Evolutionary conservation across 768 basidiomycete genomes (phyloP), one percentile per base, ranked within the genome.

Genomic region (Chalciporus sphaerocephalus): DNA sequence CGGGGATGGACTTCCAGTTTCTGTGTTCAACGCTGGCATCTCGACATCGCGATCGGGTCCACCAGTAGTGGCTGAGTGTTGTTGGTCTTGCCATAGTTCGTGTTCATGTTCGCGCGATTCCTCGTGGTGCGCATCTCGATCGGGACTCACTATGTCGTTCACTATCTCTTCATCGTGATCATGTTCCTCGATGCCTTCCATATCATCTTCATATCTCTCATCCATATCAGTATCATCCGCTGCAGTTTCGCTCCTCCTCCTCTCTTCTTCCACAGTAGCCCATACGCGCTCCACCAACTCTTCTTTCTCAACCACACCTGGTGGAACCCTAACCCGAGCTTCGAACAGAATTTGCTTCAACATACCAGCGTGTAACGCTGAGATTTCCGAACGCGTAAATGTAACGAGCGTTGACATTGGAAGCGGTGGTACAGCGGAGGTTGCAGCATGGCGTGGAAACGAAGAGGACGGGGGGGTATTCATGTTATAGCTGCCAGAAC

Each of bases 261-360:
- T 50, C 60, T 89, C 87, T 48, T 81, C 81, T 41, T 83, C 82
- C 15, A 91, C 66, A 18, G 36, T 65, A 13, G 64, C 68, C 44
- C 69, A 54, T 20, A 90, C 89, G 57, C 85, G 87, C 34, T 64
- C 72, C 12, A 92, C 87, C n/a, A 92, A 64, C 40, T 92, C 90
- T 18, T 74, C 69, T 70, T 96, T 96, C 70, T 96, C 93, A n/a
- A 95, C 69, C 2, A 93, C 69, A 30, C 55, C 55, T 1, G 55
- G 55, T 16, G 63, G 65, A 43, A 76, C 60, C 57, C 83, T 72
- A 22, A 88, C 87, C 45, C 87, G 91, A 53, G 93, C 90, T 43
- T 81, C 80, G 58, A 81, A 90, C 17, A 96, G 65, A 16, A 95
- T 76, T 2, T 74, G 73, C 62, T 96, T 96, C 38, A 96, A 71